Conservation (phyloP, 495 filamentous ascomycete species). For the Hypoxylon perforatum region DNA sequence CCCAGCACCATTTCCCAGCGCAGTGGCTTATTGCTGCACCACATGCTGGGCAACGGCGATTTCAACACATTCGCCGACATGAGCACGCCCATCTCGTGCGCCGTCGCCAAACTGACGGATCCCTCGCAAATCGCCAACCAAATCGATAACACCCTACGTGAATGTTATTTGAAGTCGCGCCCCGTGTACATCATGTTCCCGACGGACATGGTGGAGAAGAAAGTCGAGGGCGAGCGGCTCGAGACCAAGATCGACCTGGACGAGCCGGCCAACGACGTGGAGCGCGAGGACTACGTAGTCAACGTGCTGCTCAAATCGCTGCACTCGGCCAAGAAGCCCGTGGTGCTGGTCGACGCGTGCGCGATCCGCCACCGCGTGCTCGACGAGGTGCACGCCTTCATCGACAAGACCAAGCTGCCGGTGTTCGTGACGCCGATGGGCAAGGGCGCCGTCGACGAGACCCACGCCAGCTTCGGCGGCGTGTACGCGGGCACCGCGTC, state of each 20-base stretch:
- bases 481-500: constrained; percentile 89
- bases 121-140: constrained; percentile 73
- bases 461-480: constrained; percentile 78
- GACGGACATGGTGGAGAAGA: constrained; percentile 83
- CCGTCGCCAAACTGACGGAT: constrained; percentile 74
- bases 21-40: constrained; percentile 80
- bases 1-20: constrained; percentile 69
- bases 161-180: constrained; percentile 79
- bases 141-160: constrained; percentile 82
- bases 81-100: constrained; percentile 76
- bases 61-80: constrained; percentile 88
- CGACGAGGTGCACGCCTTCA: constrained; percentile 79
- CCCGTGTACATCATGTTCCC: constrained; percentile 90
- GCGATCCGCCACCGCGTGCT: constrained; percentile 83
- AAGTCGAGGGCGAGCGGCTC: constrained; percentile 78
- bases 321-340: constrained; percentile 76
- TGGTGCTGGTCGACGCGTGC: constrained; percentile 92
- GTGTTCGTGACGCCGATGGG: constrained; percentile 94
- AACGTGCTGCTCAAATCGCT: constrained; percentile 82
- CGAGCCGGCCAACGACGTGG: constrained; percentile 71
- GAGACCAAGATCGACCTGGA: constrained; percentile 73
- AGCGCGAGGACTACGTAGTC: constrained; percentile 85
- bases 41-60: constrained; percentile 92
- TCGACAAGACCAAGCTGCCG: constrained; percentile 79
- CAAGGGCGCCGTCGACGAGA: constrained; percentile 87